Base-by-base conservation (phyloP, 345 rosid species). In the Camelina sativa region DNA sequence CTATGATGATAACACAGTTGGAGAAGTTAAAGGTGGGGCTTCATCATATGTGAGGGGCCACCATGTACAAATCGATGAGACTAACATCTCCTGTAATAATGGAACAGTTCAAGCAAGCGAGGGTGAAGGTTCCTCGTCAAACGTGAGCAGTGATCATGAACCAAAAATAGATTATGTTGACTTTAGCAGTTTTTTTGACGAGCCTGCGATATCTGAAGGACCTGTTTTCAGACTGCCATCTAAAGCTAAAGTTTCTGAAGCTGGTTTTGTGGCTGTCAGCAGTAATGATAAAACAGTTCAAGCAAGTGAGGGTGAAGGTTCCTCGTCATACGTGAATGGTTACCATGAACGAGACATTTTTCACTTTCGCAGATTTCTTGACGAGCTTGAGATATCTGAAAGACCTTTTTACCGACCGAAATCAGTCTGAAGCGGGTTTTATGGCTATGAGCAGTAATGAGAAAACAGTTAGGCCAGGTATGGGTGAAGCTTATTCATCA, bases 291-390 rank as follows among this genome's bases (percentile, higher is more conserved):
- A 79, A 69, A 40, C 65, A 47, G 76, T 59, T 60, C 8, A 4
- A 10, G 73, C 62, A 62, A 88, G 69, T 32, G 83, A 73, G 67
- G 83, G 80, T 58, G 87, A 74, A 65, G 81, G 81, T 48, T 82
- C 86, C 16, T 85, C 91, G 6, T 77, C 85, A 34, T 72, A 52
- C 73, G 79, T 71, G 52, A 81, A 84, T 44, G 62, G 43, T 22
- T 71, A 80, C 48, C 84, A 82, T 80, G 89, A 87, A 12, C 65
- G 38, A 25, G 88, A 86, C 79, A 61, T 60, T 81, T 88, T 83
- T 71, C 95, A 92, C 60, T 78, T 92, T 79, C 92, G 93, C 28
- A 95, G 84, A 69, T 83, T 94, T 72, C 91, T 91, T 62, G 85
- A 84, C 51, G 98, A 94, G 83, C 98, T 97, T 28, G 97, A 90